Percentiles rank a stretch among this genome's conserved stretches.
These are phyloP conservation scores for Aspergillus baeticus DNA, from an alignment of 495 filamentous ascomycete species.

Conservation along the genomic window DNA sequence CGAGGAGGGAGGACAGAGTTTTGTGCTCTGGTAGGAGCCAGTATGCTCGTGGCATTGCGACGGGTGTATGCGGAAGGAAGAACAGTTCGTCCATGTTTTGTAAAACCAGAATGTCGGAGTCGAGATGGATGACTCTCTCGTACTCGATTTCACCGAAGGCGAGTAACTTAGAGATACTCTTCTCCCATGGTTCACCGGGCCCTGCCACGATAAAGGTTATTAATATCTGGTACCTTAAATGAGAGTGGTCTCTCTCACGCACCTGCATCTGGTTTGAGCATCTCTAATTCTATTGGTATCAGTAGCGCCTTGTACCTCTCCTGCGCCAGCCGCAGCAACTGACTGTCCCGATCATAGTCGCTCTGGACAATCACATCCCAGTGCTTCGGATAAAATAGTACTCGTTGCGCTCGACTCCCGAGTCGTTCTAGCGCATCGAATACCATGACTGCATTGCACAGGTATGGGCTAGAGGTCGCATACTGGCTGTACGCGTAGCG, in stretches of 20 bases:
- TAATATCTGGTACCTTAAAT: neutral
- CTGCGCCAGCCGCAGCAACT: constrained; percentile 57
- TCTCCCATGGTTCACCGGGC: constrained; percentile 51
- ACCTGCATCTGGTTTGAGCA: constrained; percentile 43
- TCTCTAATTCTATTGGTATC: constrained; percentile 58
- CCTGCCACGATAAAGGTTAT: constrained; percentile 11
- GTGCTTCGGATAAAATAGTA: constrained; percentile 64
- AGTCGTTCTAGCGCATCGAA: constrained; percentile 62
- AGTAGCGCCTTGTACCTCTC: constrained; percentile 61
- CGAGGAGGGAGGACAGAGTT: constrained; percentile 58
- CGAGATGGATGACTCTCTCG: constrained; percentile 64
- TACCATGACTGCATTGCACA: constrained; percentile 77
- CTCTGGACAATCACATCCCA: constrained; percentile 48
- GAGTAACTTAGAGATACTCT: constrained; percentile 67
- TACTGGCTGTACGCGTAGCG: constrained; percentile 70
- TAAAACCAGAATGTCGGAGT: constrained; percentile 65
- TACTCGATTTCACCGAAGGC: constrained; percentile 71
- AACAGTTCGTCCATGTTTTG: constrained; percentile 73
- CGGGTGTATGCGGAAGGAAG: constrained; percentile 57
- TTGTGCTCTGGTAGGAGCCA: constrained; percentile 59
- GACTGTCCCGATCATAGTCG: constrained; percentile 46
- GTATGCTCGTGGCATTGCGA: constrained; percentile 70
- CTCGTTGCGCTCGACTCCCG: constrained; percentile 60
- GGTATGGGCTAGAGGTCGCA: constrained; percentile 64
- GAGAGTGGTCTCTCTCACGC: constrained; percentile 5